Evolutionary conservation across 306 rosid genomes (phyloP).

Genomic region (Lotus japonicus): DNA sequence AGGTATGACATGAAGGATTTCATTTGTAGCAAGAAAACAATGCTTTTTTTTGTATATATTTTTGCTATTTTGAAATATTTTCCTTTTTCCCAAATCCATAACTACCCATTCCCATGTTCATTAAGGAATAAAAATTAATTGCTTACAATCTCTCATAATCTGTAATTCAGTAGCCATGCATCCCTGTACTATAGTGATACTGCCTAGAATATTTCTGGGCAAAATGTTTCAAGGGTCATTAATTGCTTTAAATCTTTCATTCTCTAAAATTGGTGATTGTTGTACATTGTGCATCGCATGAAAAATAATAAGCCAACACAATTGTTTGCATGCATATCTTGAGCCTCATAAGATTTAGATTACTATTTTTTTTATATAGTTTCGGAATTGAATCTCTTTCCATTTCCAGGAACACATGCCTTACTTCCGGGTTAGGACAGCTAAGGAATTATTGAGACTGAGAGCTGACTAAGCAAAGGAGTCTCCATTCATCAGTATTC

Average conservation of each 20-base stretch:
- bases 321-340: neutral
- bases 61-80: neutral
- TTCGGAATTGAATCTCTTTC: slow-evolving; percentile 18
- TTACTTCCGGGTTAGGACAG: slow-evolving; percentile 83
- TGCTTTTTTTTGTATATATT: neutral
- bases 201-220: neutral
- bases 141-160: slow-evolving; percentile 3
- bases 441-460: slow-evolving; percentile 72
- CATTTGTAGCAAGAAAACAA: neutral
- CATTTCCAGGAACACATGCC: slow-evolving; percentile 77
- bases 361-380: neutral
- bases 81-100: neutral
- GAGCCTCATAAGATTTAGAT: neutral
- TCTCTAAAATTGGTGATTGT: neutral
- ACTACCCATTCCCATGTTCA: neutral
- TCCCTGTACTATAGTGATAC: neutral
- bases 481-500: neutral
- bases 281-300: neutral
- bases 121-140: neutral
- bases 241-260: slow-evolving; percentile 14
- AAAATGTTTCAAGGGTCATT: neutral
- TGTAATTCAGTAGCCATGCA: neutral
- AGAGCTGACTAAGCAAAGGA: slow-evolving; percentile 63
- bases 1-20: slow-evolving; percentile 49
- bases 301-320: neutral